These are phyloP conservation scores for Populus davidiana DNA, from an alignment of 345 rosid species.

Conservation along the genomic window DNA sequence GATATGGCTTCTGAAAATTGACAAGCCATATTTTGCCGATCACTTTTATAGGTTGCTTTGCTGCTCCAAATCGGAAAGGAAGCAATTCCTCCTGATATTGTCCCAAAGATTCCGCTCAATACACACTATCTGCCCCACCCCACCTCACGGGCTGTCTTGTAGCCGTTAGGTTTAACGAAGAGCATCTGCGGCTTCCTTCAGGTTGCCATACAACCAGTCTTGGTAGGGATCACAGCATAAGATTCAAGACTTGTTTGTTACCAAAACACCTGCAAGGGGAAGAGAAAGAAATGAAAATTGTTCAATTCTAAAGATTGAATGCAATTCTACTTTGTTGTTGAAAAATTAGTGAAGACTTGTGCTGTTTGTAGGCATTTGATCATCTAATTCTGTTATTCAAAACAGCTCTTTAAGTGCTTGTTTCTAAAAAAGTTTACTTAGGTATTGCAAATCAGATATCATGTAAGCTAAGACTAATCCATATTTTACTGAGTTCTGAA, in stretches of 20 bases:
- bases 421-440: neutral
- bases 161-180: slow-evolving; percentile 57
- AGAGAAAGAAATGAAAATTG: neutral
- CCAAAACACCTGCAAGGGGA: neutral
- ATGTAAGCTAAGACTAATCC: neutral
- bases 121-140: slow-evolving; percentile 56
- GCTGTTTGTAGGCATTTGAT: neutral
- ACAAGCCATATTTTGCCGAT: neutral
- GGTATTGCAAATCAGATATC: neutral
- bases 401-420: neutral
- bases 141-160: slow-evolving; percentile 85
- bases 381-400: neutral
- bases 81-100: slow-evolving; percentile 67
- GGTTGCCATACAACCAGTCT: slow-evolving; percentile 59
- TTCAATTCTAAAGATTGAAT: neutral
- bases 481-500: neutral
- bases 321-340: neutral
- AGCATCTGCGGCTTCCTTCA: slow-evolving; percentile 59
- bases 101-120: slow-evolving; percentile 68
- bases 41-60: slow-evolving; percentile 64
- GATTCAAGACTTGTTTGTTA: slow-evolving; percentile 13
- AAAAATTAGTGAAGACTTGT: neutral
- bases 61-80: slow-evolving; percentile 82
- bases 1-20: neutral
- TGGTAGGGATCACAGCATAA: slow-evolving; percentile 62